Conservation (phyloP, 495 filamentous ascomycete species). For the Penicillium diatomitis region DNA sequence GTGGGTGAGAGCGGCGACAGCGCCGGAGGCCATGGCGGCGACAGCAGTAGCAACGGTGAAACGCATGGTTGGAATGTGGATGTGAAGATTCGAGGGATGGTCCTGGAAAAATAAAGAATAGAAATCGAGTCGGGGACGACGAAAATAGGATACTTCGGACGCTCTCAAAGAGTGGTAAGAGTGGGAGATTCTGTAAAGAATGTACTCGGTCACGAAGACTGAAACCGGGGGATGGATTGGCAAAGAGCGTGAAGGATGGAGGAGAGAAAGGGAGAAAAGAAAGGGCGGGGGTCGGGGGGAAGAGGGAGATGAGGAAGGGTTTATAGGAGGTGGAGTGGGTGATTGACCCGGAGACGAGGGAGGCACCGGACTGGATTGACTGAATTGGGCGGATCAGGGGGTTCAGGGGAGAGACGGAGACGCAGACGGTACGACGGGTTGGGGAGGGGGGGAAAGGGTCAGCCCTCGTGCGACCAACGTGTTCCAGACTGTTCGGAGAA, state of each 20-base stretch:
- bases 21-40: constrained; percentile 53
- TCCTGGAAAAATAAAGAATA: background rate
- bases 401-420: too few species aligned
- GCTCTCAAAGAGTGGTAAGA: constrained; percentile 17
- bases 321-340: constrained; percentile 2
- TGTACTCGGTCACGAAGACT: constrained; percentile 39
- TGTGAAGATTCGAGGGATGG: constrained; percentile 11
- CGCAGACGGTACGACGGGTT: too few species aligned
- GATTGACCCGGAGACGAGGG: background rate
- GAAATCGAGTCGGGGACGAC: background rate
- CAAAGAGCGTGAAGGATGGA: constrained; percentile 19
- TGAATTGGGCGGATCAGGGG: too few species aligned
- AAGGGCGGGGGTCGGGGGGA: constrained; percentile 8
- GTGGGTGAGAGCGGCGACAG: constrained; percentile 22
- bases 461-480: too few species aligned
- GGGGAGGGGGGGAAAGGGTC: too few species aligned
- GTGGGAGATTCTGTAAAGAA: constrained; percentile 32
- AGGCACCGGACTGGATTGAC: too few species aligned
- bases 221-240: constrained; percentile 16
- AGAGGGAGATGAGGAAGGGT: constrained; percentile 3
- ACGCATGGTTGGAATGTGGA: constrained; percentile 57
- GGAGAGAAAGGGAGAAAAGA: constrained; percentile 2
- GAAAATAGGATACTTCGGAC: constrained; percentile 4
- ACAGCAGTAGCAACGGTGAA: constrained; percentile 69
- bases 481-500: too few species aligned